Evolutionary conservation across 208 protist species (phyloP), one percentile per base, ranked within the genome.

Genomic region (Trypanosomatidae sp.): DNA sequence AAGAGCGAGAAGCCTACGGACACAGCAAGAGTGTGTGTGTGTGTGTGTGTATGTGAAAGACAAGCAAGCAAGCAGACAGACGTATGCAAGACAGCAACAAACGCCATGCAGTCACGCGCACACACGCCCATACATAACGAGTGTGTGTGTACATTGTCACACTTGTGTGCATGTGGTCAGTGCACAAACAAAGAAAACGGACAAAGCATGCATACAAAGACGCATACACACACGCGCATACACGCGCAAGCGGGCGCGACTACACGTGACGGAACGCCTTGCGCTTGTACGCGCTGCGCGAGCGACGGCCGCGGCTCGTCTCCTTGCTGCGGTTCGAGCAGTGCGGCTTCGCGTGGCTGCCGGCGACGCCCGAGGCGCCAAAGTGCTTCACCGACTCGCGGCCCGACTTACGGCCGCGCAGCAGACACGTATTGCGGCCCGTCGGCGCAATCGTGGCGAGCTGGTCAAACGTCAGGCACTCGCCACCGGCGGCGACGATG

Each of bases 401-500:
- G 28, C 77, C 74, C 35, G 78, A 91, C 57, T 80, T 88, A 58
- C 77, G 84, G 50, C 98, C 98, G 50, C 96, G 94, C 49, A 99
- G 85, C 43, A 99, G 95, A 42, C 99, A 55, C 53, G 88, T 96
- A 66, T 98, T 98, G 59, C 88, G 83, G 33, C 98, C 98, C 27
- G 82, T 98, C 43, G 98, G 98, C 25, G 83, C 68, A 20, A 90
- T 57, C 57, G 99, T 86, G 37, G 71, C 68, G 48, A 80, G 74
- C 66, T 99, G 96, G 71, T 99, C 98, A 53, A 99, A 99, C 50
- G 98, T 99, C 27, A 99, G 70, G 80, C 77, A 88, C 79, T 99
- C 88, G 55, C 98, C 98, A 53, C 98, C 98, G 27, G 97, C 96
- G 30, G 93, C 94, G 32, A 94, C 60, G 69, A 99, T 99, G 75